Conservation (phyloP, 495 filamentous ascomycete species). For the Aspergillus heteromorphus region DNA sequence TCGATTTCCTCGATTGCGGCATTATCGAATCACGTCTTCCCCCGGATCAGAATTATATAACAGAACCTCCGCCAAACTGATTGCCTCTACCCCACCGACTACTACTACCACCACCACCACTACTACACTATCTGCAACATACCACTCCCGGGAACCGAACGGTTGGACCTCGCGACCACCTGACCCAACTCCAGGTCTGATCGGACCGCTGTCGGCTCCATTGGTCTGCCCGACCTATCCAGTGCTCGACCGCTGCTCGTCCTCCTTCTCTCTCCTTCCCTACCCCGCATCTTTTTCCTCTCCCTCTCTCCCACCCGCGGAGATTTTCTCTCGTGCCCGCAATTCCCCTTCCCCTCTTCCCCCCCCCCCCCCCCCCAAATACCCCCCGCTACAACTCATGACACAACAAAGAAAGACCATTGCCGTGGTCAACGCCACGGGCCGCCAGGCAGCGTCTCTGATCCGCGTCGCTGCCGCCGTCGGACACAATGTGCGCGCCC, state of each 20-base stretch:
- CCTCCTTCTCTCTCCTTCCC: background rate
- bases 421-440: conserved; percentile 87
- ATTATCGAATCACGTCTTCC: conserved; percentile 14
- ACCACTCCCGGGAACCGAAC: background rate
- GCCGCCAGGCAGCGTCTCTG: conserved; percentile 88
- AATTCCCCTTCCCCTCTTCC: too few relatives aligned
- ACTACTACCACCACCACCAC: background rate
- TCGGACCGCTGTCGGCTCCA: conserved; percentile 8
- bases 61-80: background rate
- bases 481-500: conserved; percentile 84
- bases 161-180: conserved; percentile 4
- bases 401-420: conserved; percentile 64
- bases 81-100: background rate
- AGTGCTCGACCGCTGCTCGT: background rate
- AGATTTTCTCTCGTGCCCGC: conserved; percentile 5
- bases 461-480: conserved; percentile 88
- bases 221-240: conserved; percentile 7
- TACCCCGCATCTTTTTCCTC: conserved; percentile 19
- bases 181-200: conserved; percentile 13
- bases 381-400: conserved; percentile 21
- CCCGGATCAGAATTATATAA: conserved; percentile 1
- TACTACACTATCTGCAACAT: background rate
- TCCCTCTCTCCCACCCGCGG: background rate
- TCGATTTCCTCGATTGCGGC: conserved; percentile 20
- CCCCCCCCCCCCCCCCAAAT: too few relatives aligned